phyloP scores from a whole-genome alignment of 2,329 filamentous ascomycete genomes.

The Diaporthe capsici region DNA sequence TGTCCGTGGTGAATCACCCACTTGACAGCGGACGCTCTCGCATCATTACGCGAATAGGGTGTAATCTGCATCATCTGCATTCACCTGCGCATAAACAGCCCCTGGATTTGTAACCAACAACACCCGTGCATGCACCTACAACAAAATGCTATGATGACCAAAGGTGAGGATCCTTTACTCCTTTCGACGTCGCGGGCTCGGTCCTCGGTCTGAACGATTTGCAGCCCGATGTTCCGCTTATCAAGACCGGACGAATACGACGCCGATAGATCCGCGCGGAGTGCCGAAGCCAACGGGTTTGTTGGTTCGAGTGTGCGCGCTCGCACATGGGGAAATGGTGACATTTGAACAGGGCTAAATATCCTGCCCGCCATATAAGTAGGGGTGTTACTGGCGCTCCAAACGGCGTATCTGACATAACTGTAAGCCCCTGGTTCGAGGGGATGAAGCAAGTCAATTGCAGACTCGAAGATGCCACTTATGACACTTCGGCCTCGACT shows the following conservation, averaged over 20 bases:
- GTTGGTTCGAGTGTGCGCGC: not conserved
- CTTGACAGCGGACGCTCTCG: not conserved
- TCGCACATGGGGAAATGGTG: too few species aligned
- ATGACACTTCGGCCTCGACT: not conserved
- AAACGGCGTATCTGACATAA: not conserved
- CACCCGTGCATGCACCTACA: too few species aligned
- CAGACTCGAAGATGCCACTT: not conserved
- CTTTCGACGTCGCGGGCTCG: not conserved
- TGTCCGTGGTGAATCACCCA: not conserved
- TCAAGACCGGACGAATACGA: conserved; percentile 1
- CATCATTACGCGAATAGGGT: not conserved
- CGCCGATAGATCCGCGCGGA: not conserved
- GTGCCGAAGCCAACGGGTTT: not conserved
- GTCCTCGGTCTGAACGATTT: not conserved
- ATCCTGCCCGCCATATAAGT: not conserved
- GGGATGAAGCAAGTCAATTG: not conserved
- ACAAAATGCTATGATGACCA: not conserved
- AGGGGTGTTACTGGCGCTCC: not conserved
- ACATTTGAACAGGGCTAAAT: not conserved
- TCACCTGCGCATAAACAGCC: not conserved
- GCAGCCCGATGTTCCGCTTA: not conserved
- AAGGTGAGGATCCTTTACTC: not conserved
- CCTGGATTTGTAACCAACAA: not conserved
- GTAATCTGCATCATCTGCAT: not conserved
- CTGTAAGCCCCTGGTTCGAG: too few species aligned